Evolutionary conservation across 768 basidiomycete species (phyloP).

Genomic region (Artomyces pyxidatus): DNA sequence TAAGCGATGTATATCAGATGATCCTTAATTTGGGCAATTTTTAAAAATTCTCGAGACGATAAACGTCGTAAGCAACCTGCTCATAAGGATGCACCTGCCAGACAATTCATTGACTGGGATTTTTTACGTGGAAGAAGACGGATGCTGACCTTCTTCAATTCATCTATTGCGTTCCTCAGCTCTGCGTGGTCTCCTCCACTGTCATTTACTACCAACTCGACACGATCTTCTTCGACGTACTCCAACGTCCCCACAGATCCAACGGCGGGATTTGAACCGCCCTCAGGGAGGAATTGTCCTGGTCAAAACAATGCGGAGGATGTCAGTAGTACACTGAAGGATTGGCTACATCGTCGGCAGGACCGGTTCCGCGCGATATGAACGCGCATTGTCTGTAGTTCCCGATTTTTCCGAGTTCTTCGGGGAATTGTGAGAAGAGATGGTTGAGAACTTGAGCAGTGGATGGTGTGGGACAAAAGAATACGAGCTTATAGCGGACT

Average conservation of each 20-base stretch:
- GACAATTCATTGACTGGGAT: not conserved
- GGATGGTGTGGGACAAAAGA: slow-evolving; percentile 37
- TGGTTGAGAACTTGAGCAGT: slow-evolving; percentile 36
- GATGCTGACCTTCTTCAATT: slow-evolving; percentile 37
- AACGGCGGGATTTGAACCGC: slow-evolving; percentile 36
- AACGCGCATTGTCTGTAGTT: slow-evolving; percentile 50
- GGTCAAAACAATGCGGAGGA: too few species aligned
- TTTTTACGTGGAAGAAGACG: slow-evolving; percentile 1
- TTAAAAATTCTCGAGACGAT: slow-evolving; percentile 39
- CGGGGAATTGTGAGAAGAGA: slow-evolving; percentile 37
- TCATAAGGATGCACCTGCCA: slow-evolving; percentile 47
- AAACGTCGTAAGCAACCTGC: slow-evolving; percentile 50
- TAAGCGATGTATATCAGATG: too few species aligned
- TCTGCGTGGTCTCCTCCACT: slow-evolving; percentile 25
- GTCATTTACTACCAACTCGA: slow-evolving; percentile 42
- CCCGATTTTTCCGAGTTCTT: slow-evolving; percentile 43
- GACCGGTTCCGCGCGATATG: slow-evolving; percentile 43
- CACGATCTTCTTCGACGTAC: slow-evolving; percentile 44
- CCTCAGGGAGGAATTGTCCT: slow-evolving; percentile 41
- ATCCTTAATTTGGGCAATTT: too few species aligned
- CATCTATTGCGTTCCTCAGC: slow-evolving; percentile 32
- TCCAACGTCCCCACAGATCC: slow-evolving; percentile 37
- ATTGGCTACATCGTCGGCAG: not conserved
- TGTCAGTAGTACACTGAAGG: not conserved
- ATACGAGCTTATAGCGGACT: slow-evolving; percentile 45